Evolutionary conservation across 495 filamentous ascomycete genomes (phyloP), one percentile per base, ranked within the genome.

Genomic region (Penicillium tannophilum): DNA sequence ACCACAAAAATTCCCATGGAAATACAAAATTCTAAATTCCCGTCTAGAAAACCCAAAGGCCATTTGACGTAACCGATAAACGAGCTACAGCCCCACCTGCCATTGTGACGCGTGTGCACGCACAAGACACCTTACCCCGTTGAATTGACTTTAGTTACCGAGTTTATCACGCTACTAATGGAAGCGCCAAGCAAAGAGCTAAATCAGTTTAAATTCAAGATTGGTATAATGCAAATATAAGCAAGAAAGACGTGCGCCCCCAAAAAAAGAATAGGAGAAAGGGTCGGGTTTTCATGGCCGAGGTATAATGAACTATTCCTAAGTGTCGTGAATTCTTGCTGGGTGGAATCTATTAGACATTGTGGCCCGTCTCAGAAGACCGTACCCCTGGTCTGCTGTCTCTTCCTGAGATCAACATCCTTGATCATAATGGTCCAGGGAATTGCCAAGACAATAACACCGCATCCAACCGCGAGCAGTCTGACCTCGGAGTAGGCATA

Each of bases 401-500:
- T 72, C 39, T 76, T 68, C 62, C 77, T 82, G 35, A 86, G 66
- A 56, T 79, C 76, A 54, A 84, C 78, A 61, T 87, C 77, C 39
- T 76, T 71, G 77, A 80, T 85, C 31, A 81, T 51, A 6, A 68
- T 30, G 3, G 80, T 74, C 51, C 63, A 67, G 12, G 74, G 66
- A 24, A 84, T 49, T 10, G 70, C 75, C 11, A 84, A 17, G 16
- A 63, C 72, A 63, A 79, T 73, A 6, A 86, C 69, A 5, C 71
- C 64, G n/a, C 58, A 65, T 19, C 60, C 78, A 9, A 64, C 81
- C 62, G 80, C 76, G 36, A 85, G 68, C 76, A 86, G 80, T 44
- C 70, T 68, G 44, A 64, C 68, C 59, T 86, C 82, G 2, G 80
- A 65, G 33, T 83, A 78, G 10, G 76, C 80, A 63, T 87, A 87